Evolutionary conservation across 2,329 filamentous ascomycete genomes (phyloP), one percentile per base, ranked within the genome.

Genomic region (Dothideomycetidae sp.): DNA sequence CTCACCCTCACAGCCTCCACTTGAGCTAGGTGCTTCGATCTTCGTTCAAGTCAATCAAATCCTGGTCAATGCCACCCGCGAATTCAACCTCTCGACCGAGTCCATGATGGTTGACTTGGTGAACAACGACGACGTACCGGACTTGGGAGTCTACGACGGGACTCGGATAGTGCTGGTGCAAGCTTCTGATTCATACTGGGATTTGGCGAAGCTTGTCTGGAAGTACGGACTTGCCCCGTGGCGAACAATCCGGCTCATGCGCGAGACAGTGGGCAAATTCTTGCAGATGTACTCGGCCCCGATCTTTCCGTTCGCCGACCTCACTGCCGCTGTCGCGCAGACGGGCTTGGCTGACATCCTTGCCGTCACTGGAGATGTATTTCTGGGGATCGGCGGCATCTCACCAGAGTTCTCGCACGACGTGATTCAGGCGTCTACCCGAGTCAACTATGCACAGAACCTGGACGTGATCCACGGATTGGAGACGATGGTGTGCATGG

Each of bases 401-500:
- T 66, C 70, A 15, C 61, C 66, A 0, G 54, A 63, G 0, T 96
- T 93, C 53, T 67, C 77, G 0, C 71, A 73, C 10, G 83, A 98
- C 35, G 73, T 98, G 33, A 74, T 96, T 16, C 88, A 96, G 59
- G 83, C 88, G 2, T 81, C 77, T 40, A 94, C 90, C 1, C 71
- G 90, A 13, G 88, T 94, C 45, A 96, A 96, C 57, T 98, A 94
- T 59, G 90, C 81, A 1, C 83, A 86, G 33, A 94, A 96, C 48
- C 59, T 96, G 10, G 71, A 66, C n/a, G 64, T 75, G 23, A 90
- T 96, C 33, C 86, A 96, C 51, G 90, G 84, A 0, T 61, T 98
- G 1, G 84, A 92, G 50, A 75, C 86, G 1, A 84, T 94, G 79
- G 80, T 92, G 2, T 88, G 85, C 30, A 83, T 96, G 75, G 81